Percentiles rank a stretch among this genome's conserved stretches.
These are phyloP conservation scores for Daedaleopsis sinensis DNA, from an alignment of 768 basidiomycete species.

Conservation along the genomic window DNA sequence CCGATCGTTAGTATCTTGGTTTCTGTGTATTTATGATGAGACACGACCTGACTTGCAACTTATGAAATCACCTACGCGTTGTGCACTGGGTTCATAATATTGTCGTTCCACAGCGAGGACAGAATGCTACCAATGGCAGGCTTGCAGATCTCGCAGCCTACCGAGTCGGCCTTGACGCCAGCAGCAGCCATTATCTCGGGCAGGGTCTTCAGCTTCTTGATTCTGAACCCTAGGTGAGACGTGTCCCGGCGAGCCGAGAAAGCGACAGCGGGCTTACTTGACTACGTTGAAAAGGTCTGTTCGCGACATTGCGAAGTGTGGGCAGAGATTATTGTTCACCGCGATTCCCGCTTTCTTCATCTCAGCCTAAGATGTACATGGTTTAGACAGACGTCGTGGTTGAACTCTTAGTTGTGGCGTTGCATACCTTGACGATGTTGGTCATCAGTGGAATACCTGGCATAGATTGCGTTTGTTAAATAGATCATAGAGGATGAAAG, in stretches of 20 bases:
- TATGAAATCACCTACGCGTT: conserved; percentile 43
- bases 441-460: conserved; percentile 57
- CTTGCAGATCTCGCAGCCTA: conserved; percentile 78
- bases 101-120: conserved; percentile 61
- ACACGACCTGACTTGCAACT: not conserved
- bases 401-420: not conserved
- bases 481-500: not conserved
- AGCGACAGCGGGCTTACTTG: conserved; percentile 33
- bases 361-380: conserved; percentile 46
- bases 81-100: conserved; percentile 62
- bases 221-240: conserved; percentile 32
- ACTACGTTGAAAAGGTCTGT: conserved; percentile 69
- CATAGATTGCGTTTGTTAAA: not conserved
- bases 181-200: conserved; percentile 51
- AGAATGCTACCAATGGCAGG: conserved; percentile 62
- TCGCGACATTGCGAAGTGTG: conserved; percentile 66
- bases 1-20: conserved; percentile 73
- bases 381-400: too few species aligned
- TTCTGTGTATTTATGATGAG: conserved; percentile 26
- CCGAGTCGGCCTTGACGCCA: conserved; percentile 48
- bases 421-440: conserved; percentile 40
- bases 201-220: conserved; percentile 64
- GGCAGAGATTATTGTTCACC: conserved; percentile 62
- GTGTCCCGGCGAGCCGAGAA: not conserved
- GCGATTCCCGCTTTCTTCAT: conserved; percentile 68